Evolutionary conservation across 805 yeast genomes (phyloP).

Genomic region (Debaryomyces maramus): DNA sequence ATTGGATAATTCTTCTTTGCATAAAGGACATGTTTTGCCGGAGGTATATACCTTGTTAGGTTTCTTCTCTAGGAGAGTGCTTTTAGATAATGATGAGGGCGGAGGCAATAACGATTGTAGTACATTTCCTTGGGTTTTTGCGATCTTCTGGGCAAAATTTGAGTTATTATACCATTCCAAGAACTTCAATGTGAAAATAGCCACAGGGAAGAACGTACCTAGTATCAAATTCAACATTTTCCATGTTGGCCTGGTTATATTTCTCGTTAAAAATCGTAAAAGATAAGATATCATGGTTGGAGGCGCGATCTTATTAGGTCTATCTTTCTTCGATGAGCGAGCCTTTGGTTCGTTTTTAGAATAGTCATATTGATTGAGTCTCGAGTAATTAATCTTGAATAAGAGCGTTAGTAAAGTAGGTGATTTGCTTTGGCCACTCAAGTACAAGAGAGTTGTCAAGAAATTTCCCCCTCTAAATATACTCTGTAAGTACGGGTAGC

Average conservation of each 20-base stretch:
- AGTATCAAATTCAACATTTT: constrained; percentile 31
- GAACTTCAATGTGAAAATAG: constrained; percentile 78
- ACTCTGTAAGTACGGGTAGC: constrained; percentile 62
- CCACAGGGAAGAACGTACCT: constrained; percentile 69
- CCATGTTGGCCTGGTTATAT: constrained; percentile 30
- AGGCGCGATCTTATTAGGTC: constrained; percentile 38
- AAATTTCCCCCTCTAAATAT: constrained; percentile 50
- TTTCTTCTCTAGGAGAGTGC: constrained; percentile 13
- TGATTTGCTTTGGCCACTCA: constrained; percentile 65
- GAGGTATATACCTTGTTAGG: constrained; percentile 21
- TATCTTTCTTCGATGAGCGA: constrained; percentile 8
- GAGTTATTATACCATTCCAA: constrained; percentile 92
- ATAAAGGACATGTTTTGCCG: constrained; percentile 61
- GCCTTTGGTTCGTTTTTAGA: constrained; percentile 28
- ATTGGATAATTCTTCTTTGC: constrained; percentile 61
- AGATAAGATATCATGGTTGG: constrained; percentile 40
- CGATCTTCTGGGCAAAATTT: constrained; percentile 61
- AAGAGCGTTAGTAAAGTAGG: constrained; percentile 62
- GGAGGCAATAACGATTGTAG: constrained; percentile 53
- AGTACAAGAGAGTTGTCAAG: constrained; percentile 57
- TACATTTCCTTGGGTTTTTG: constrained; percentile 46
- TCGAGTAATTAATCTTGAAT: constrained; percentile 62
- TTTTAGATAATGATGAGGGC: constrained; percentile 32
- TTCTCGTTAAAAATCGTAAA: constrained; percentile 20
- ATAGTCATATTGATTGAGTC: constrained; percentile 56